Conservation (phyloP, 345 rosid genomes). For the Cardamine resedifolia region DNA sequence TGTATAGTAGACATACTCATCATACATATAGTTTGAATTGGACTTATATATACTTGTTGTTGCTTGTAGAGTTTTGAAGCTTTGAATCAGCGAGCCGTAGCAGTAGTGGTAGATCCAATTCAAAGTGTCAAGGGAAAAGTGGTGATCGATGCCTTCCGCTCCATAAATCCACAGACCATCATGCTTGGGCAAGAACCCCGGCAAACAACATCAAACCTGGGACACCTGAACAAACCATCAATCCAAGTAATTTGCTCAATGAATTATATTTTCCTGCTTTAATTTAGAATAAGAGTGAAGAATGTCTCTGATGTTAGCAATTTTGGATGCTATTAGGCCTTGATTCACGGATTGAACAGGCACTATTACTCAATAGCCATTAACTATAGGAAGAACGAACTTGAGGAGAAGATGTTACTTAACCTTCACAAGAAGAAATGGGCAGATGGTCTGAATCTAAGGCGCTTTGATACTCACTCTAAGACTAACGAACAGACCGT, state of each 20-base stretch:
- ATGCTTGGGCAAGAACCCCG: constrained; percentile 99
- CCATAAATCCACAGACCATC: constrained; percentile 96
- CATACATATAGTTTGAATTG: not conserved
- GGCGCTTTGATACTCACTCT: constrained; percentile 80
- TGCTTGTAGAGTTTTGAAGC: constrained; percentile 93
- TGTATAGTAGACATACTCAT: not conserved
- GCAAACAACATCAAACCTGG: constrained; percentile 96
- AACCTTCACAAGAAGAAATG: constrained; percentile 99
- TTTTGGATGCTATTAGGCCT: constrained; percentile 44
- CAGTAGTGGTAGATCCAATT: constrained; percentile 97
- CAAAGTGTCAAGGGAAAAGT: constrained; percentile 98
- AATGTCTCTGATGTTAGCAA: constrained; percentile 13
- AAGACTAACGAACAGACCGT: constrained; percentile 91
- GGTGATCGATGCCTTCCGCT: constrained; percentile 95
- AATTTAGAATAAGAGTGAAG: not conserved
- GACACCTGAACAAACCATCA: constrained; percentile 96
- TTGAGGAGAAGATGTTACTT: constrained; percentile 94
- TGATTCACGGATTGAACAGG: constrained; percentile 96
- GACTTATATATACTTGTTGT: not conserved
- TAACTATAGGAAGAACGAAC: constrained; percentile 93
- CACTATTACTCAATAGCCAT: constrained; percentile 97
- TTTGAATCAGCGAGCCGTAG: constrained; percentile 93
- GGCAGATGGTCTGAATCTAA: constrained; percentile 93
- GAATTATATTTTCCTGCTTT: not conserved
- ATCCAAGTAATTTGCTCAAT: constrained; percentile 61